Percentiles rank a stretch among this genome's conserved stretches.
Conservation (phyloP, 768 basidiomycete genomes). For the Exidia glandulosa region DNA sequence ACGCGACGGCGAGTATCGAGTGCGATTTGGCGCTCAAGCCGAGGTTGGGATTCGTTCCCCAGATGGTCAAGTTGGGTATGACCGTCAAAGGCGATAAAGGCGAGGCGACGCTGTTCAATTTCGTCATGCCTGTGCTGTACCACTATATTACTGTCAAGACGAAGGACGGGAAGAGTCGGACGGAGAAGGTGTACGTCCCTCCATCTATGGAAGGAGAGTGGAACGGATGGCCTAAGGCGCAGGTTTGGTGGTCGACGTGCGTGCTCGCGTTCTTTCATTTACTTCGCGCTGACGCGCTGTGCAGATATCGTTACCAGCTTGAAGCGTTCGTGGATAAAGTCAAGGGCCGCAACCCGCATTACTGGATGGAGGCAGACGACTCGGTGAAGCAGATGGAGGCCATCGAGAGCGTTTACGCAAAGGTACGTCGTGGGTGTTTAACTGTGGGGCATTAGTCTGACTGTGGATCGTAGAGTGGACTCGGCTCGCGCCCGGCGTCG, state of each 20-base stretch:
- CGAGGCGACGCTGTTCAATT: constrained; percentile 31
- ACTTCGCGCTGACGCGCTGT: no score
- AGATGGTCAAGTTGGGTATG: constrained; percentile 24
- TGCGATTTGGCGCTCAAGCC: constrained; percentile 24
- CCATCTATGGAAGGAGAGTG: constrained; percentile 22
- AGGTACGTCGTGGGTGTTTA: no score
- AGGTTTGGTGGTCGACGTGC: constrained; percentile 50
- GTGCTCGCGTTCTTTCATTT: no score
- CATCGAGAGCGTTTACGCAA: no score
- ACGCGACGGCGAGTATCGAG: constrained; percentile 17
- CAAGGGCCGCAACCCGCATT: no score
- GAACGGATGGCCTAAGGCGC: constrained; percentile 31
- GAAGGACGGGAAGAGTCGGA: constrained; percentile 17
- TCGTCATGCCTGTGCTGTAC: constrained; percentile 31
- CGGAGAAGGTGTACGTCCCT: constrained; percentile 38
- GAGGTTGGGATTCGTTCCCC: constrained; percentile 24
- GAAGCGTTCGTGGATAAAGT: no score
- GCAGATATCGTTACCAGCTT: no score
- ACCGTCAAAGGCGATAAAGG: constrained; percentile 35
- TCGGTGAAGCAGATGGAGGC: no score
- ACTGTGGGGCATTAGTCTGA: no score
- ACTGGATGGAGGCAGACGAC: no score
- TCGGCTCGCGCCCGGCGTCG: no score
- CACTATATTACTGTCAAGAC: constrained; percentile 37
- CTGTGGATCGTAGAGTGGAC: no score